Evolutionary conservation across 495 filamentous ascomycete species (phyloP).

Genomic region (Tuber brumale): DNA sequence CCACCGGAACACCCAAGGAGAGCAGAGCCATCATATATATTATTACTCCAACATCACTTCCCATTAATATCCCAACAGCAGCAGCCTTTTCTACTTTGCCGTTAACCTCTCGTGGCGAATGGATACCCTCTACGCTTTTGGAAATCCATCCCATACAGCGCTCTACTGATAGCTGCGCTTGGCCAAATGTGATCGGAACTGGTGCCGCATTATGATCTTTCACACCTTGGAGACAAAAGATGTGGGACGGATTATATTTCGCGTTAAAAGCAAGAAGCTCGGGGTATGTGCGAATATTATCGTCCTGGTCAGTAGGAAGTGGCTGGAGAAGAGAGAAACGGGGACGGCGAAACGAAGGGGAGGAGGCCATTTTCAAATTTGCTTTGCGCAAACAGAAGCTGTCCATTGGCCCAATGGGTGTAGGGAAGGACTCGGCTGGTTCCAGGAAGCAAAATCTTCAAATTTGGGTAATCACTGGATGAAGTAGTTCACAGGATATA

Average conservation of each 20-base stretch:
- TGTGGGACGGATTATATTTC: constrained; percentile 16
- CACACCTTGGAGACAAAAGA: constrained; percentile 30
- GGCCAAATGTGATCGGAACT: constrained; percentile 25
- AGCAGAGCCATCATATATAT: constrained; percentile 32
- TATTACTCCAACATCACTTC: constrained; percentile 30
- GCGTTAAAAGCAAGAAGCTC: constrained; percentile 31
- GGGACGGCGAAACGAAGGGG: constrained; percentile 23
- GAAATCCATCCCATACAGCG: constrained; percentile 27
- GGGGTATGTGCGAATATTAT: constrained; percentile 29
- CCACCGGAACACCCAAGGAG: constrained; percentile 27
- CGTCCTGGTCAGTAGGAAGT: constrained; percentile 5
- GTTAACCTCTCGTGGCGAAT: constrained; percentile 14
- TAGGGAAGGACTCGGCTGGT: neutral
- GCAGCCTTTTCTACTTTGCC: constrained; percentile 20
- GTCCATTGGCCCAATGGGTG: neutral
- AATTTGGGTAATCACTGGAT: neutral
- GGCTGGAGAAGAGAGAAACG: constrained; percentile 24
- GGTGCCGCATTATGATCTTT: constrained; percentile 15
- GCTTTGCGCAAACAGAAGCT: neutral
- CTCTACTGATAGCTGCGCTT: constrained; percentile 22
- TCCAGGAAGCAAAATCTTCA: neutral
- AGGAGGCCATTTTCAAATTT: neutral
- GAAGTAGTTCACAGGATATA: neutral
- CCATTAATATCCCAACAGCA: constrained; percentile 30
- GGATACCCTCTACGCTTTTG: constrained; percentile 11